phyloP scores from a whole-genome alignment of 192 early-diverging fungal species.

The Umbelopsis vinacea region DNA sequence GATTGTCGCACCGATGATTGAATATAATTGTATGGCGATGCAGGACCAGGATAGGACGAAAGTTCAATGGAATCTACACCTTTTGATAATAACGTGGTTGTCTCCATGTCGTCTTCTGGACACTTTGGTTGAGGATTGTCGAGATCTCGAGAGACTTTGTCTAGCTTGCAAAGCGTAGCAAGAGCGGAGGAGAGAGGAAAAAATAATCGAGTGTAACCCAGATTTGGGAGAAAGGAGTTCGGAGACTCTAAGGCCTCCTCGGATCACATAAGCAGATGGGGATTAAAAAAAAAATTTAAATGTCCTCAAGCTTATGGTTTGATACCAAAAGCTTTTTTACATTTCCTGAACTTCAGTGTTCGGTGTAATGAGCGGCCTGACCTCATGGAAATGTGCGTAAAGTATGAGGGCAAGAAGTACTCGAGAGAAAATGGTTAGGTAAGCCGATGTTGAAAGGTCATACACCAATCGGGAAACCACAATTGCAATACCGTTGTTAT shows the following conservation, averaged over 20 bases:
- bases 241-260: constrained; percentile 4
- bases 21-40: constrained; percentile 1
- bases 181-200: background rate
- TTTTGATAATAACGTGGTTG: background rate
- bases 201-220: background rate
- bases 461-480: too few species aligned
- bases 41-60: background rate
- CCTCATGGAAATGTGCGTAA: too few species aligned
- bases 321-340: background rate
- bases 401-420: too few species aligned
- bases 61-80: constrained; percentile 8
- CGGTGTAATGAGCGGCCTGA: too few species aligned
- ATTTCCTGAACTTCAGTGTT: background rate
- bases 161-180: background rate
- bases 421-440: too few species aligned
- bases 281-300: background rate
- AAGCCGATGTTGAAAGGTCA: too few species aligned
- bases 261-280: constrained; percentile 14
- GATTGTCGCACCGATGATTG: constrained; percentile 11
- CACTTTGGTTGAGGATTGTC: background rate
- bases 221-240: background rate
- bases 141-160: background rate
- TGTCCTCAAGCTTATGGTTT: background rate
- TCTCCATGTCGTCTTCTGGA: constrained; percentile 1
- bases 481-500: too few species aligned